Base-by-base conservation (phyloP, 768 basidiomycete genomes). In the Tricholoma flavovirens region DNA sequence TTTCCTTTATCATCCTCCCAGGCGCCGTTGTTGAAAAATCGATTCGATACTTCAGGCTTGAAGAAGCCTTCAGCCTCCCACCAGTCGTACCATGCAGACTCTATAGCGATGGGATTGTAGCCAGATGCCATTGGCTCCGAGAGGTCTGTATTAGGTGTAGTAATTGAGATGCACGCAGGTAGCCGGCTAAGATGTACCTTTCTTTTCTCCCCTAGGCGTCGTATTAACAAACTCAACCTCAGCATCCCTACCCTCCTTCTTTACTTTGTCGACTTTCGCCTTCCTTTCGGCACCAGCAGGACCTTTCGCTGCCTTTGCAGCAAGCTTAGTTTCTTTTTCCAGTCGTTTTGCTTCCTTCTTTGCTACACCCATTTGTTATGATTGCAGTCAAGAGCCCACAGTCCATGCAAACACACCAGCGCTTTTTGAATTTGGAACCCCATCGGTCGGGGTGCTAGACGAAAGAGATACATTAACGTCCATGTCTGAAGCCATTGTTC, bases 1-100 rank as follows among this genome's bases (percentile, higher is more conserved):
- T 75, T 66, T 24, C 86, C 88, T 36, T 88, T 83, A 1, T 80
- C 75, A 51, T 84, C 83, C 50, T 76, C 70, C 12, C 24, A 26
- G 0, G 22, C 15, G 14, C 80, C 74, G 10, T 84, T 86, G 0
- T 77, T 65, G 0, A 77, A 77, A 14, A 81, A 71, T 56, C 82
- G 79, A 3, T 35, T 51, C 11, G 60, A 53, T 32, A 59, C 38
- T 51, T 65, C 62, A 8, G 96, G 93, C 61, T 84, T 82, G 82
- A 96, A 97, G 77, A 87, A 96, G 4, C 93, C 95, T 64, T 93
- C 80, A 3, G 83, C 80, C 35, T 84, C 77, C 96, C 96, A 98
- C 97, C 97, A 98, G 64, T 96, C 93, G 64, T 98, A 98, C 93
- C 97, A 98, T 2, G 93, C 87, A 0, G 94, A 79, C 67, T 98